Percentiles rank a stretch among this genome's conserved stretches.
These are phyloP conservation scores for Phlyctochytrium planicorne DNA, from an alignment of 192 early-diverging fungal species.

Conservation along the genomic window DNA sequence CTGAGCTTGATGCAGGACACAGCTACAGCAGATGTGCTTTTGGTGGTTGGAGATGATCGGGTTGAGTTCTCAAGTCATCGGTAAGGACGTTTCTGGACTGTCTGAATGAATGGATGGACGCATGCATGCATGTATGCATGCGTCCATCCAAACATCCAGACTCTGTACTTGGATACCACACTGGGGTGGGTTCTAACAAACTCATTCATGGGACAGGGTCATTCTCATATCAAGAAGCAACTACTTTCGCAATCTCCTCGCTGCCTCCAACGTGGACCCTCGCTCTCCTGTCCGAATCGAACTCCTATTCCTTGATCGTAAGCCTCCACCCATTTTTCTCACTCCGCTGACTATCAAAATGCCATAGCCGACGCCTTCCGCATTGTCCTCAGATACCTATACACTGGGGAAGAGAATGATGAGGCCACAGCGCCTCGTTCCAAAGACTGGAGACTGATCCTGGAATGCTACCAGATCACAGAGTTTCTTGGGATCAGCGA, in stretches of 20 bases:
- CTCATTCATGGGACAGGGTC: constrained; percentile 14
- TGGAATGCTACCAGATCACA: constrained; percentile 15
- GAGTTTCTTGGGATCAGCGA: constrained; percentile 5
- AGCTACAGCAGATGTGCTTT: constrained; percentile 1
- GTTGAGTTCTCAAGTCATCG: constrained; percentile 20
- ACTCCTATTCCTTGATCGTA: constrained; percentile 19
- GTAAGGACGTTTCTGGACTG: constrained; percentile 10
- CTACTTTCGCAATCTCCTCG: constrained; percentile 14
- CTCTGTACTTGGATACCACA: neutral
- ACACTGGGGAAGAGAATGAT: constrained; percentile 23
- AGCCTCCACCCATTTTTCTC: neutral
- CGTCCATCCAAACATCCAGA: neutral
- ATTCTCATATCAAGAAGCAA: constrained; percentile 21
- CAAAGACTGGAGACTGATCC: constrained; percentile 22
- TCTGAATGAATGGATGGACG: neutral
- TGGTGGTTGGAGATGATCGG: constrained; percentile 23
- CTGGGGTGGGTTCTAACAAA: neutral
- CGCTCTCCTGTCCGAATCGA: constrained; percentile 7
- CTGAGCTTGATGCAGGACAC: constrained; percentile 2
- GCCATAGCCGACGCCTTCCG: constrained; percentile 24
- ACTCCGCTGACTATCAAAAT: neutral
- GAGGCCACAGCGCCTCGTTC: constrained; percentile 18
- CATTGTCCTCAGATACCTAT: constrained; percentile 21
- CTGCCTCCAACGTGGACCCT: neutral
- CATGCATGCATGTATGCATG: neutral